A percentile compares a stretch with the other conserved stretches of the same genome.
phyloP scores from a whole-genome alignment of 2,329 filamentous ascomycete species.

The Truncatella angustata region DNA sequence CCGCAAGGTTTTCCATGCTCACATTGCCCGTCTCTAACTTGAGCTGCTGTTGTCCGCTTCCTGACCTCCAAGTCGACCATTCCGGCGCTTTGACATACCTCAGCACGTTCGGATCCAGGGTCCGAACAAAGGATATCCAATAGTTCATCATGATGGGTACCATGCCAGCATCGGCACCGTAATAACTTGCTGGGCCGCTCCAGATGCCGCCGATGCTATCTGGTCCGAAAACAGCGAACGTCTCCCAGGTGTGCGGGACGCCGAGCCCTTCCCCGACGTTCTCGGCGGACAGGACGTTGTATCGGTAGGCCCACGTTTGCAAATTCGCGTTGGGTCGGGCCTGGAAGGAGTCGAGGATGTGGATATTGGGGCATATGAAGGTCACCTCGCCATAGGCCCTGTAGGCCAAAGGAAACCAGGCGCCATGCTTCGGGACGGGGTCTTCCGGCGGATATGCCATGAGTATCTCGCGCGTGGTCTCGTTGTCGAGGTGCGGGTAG shows the following conservation, averaged over 20 bases:
- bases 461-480: constrained; percentile 34
- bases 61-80: constrained; percentile 38
- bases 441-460: constrained; percentile 36
- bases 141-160: constrained; percentile 48
- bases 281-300: constrained; percentile 42
- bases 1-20: constrained; percentile 37
- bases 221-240: constrained; percentile 48
- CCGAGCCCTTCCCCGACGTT: constrained; percentile 38
- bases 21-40: constrained; percentile 39
- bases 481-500: constrained; percentile 40
- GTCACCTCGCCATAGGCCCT: constrained; percentile 44
- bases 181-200: constrained; percentile 35
- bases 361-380: constrained; percentile 26
- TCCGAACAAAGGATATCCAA: constrained; percentile 47
- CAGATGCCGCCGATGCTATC: constrained; percentile 28
- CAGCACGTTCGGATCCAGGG: constrained; percentile 41
- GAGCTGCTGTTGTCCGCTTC: constrained; percentile 25
- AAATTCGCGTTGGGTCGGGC: constrained; percentile 9
- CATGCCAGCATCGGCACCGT: constrained; percentile 41
- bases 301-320: constrained; percentile 45
- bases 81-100: constrained; percentile 31
- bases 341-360: constrained; percentile 30
- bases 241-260: constrained; percentile 47
- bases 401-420: constrained; percentile 36
- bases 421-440: constrained; percentile 34